phyloP scores from a whole-genome alignment of 192 early-diverging fungal species.

The Podila verticillata region DNA sequence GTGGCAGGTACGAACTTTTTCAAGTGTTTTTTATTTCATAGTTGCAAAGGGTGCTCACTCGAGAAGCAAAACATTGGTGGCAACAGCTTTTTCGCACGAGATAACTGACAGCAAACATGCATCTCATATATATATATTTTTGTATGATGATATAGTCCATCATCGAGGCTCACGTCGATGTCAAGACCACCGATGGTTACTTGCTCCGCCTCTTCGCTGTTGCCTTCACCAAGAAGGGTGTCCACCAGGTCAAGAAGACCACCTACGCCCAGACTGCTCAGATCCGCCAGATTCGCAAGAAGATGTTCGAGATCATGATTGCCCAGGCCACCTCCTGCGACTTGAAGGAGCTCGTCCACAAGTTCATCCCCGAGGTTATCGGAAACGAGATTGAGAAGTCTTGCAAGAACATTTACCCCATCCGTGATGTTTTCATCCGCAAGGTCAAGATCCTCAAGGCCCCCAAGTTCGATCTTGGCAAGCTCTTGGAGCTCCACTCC shows the following conservation, averaged over 20 bases:
- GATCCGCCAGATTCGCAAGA: conserved; percentile 98
- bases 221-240: conserved; percentile 95
- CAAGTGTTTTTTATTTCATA: not conserved
- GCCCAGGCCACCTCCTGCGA: conserved; percentile 86
- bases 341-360: conserved; percentile 95
- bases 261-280: conserved; percentile 97
- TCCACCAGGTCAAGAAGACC: conserved; percentile 97
- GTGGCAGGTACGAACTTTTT: conserved; percentile 81
- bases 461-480: conserved; percentile 95
- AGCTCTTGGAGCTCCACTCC: conserved; percentile 95
- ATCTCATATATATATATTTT: not conserved
- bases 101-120: not conserved
- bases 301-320: conserved; percentile 99
- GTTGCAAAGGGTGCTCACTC: not conserved
- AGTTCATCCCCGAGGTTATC: conserved; percentile 97
- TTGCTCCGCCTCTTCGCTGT: conserved; percentile 96
- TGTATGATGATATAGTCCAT: conserved; percentile 66
- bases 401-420: conserved; percentile 97
- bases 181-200: conserved; percentile 99
- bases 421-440: conserved; percentile 95
- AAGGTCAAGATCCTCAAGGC: conserved; percentile 99
- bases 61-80: too few relatives aligned
- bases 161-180: conserved; percentile 97
- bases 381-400: conserved; percentile 98
- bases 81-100: not conserved